phyloP scores from a whole-genome alignment of 768 basidiomycete species.

The Phanerodontia chrysosporium region DNA sequence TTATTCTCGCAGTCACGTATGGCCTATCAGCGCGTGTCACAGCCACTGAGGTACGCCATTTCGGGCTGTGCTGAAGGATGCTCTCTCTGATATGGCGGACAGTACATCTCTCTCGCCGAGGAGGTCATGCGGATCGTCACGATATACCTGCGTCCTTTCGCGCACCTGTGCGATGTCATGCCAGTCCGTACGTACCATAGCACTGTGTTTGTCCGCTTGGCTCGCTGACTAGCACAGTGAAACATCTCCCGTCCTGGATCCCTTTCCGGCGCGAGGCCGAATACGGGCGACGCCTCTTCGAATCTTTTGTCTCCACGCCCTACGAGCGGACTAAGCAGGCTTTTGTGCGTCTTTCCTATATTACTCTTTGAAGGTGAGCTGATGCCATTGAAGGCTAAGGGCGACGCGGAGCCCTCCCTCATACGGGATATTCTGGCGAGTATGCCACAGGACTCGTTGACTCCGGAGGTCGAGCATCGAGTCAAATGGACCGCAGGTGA shows the following conservation, averaged over 20 bases:
- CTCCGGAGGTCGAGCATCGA: not conserved
- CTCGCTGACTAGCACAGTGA: conserved; percentile 11
- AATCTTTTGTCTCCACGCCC: conserved; percentile 11
- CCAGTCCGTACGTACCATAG: not conserved
- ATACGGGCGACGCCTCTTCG: conserved; percentile 9
- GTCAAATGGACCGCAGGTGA: conserved; percentile 8
- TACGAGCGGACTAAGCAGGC: conserved; percentile 20
- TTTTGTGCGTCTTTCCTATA: conserved; percentile 13
- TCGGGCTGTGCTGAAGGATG: no score
- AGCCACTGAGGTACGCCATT: not conserved
- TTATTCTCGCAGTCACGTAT: conserved; percentile 7
- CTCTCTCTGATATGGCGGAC: no score
- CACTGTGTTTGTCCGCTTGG: not conserved
- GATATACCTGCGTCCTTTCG: not conserved
- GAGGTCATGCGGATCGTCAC: not conserved
- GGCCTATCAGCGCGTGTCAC: not conserved
- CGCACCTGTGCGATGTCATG: conserved; percentile 4
- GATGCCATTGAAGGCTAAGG: conserved; percentile 6
- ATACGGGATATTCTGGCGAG: conserved; percentile 9
- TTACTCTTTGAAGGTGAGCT: no score
- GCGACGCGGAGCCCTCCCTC: conserved; percentile 15
- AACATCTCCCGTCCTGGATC: conserved; percentile 22
- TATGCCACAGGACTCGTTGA: not conserved
- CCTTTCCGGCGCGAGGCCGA: conserved; percentile 20
- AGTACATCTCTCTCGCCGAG: conserved; percentile 9